phyloP scores from a whole-genome alignment of 352 stramenopile species.

The Aphanomyces stellatus region DNA sequence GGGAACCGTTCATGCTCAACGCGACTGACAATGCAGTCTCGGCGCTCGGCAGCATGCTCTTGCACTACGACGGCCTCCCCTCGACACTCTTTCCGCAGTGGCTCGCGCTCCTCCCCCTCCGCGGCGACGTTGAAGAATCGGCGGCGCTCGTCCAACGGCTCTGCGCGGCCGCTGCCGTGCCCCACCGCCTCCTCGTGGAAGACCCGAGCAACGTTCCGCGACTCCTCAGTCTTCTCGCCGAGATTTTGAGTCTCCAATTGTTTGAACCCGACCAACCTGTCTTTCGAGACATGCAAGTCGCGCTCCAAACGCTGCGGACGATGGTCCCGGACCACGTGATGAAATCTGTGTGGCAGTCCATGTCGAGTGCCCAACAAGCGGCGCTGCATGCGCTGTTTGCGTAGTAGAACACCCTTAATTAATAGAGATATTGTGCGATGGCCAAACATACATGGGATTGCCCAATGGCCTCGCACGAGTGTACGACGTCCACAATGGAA shows the following conservation, averaged over 20 bases:
- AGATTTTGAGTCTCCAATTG: conserved; percentile 35
- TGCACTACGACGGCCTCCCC: conserved; percentile 17
- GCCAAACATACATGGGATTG: too few species aligned
- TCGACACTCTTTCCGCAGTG: conserved; percentile 63
- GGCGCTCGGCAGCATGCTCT: conserved; percentile 22
- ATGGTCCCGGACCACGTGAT: conserved; percentile 50
- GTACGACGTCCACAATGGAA: too few species aligned
- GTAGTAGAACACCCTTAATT: too few species aligned
- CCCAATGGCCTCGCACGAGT: too few species aligned
- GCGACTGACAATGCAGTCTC: conserved; percentile 74
- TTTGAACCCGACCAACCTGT: conserved; percentile 37
- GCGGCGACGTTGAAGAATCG: conserved; percentile 70
- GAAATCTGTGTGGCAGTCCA: conserved; percentile 43
- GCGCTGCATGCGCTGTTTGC: conserved; percentile 56
- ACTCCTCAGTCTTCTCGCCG: conserved; percentile 53
- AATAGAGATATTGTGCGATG: too few species aligned
- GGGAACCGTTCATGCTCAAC: conserved; percentile 46
- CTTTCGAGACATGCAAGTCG: conserved; percentile 32
- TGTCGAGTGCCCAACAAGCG: conserved; percentile 41
- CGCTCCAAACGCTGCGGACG: conserved; percentile 36
- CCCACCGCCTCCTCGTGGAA: conserved; percentile 49
- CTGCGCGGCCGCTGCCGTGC: conserved; percentile 46
- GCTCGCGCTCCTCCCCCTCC: conserved; percentile 56
- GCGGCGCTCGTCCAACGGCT: conserved; percentile 53
- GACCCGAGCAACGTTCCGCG: conserved; percentile 39